These are phyloP conservation scores for Prunus fruticosa DNA, from an alignment of 306 rosid species.

Conservation along the genomic window DNA sequence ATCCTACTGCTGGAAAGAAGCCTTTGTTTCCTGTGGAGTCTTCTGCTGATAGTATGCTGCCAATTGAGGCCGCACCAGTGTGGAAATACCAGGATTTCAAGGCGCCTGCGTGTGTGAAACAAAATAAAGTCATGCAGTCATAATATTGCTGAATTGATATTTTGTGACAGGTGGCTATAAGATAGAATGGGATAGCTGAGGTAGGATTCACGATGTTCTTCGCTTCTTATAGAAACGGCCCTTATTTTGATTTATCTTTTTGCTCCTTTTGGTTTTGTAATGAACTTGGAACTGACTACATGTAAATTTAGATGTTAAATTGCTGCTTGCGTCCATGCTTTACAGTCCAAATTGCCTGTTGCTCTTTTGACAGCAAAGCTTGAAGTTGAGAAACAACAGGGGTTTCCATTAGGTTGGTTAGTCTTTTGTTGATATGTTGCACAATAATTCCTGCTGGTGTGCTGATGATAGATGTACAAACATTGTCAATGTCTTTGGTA, in stretches of 20 bases:
- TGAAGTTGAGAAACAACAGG: constrained; percentile 35
- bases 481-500: constrained; percentile 5
- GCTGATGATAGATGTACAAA: constrained; percentile 14
- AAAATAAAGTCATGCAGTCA: constrained; percentile 72
- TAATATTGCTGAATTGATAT: constrained; percentile 32
- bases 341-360: constrained; percentile 32
- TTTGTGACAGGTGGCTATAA: constrained; percentile 31
- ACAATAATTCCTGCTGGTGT: constrained; percentile 14
- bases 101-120: constrained; percentile 69
- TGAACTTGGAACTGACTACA: constrained; percentile 54
- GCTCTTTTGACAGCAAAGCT: constrained; percentile 38
- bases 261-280: constrained; percentile 45
- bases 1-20: constrained; percentile 40
- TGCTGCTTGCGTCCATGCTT: constrained; percentile 45
- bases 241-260: constrained; percentile 31
- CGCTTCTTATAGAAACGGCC: constrained; percentile 40
- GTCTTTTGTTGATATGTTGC: constrained; percentile 30
- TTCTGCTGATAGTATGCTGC: constrained; percentile 51
- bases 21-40: constrained; percentile 60
- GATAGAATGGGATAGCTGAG: constrained; percentile 66
- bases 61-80: constrained; percentile 57
- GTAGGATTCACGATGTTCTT: constrained; percentile 58
- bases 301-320: constrained; percentile 73
- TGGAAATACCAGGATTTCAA: constrained; percentile 89
- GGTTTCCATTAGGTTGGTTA: constrained; percentile 41